Conservation (phyloP, 2,329 filamentous ascomycete species). For the Ceratocystis cubensis region DNA sequence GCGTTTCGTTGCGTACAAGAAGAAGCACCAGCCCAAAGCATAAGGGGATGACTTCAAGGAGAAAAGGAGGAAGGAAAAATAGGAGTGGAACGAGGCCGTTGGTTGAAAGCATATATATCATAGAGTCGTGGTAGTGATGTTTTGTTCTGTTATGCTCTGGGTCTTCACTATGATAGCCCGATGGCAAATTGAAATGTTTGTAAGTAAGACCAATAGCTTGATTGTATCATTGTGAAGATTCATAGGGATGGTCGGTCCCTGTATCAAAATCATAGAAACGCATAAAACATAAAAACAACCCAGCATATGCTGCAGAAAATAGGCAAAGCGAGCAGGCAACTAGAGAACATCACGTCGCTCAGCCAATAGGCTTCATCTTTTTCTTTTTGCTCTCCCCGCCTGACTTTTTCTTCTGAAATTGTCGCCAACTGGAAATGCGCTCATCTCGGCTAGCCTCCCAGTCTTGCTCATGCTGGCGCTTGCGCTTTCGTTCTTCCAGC, state of each 20-base stretch:
- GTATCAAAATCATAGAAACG: constrained; percentile 13
- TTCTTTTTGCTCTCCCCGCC: constrained; percentile 54
- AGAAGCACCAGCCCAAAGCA: constrained; percentile 38
- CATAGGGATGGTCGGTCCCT: background rate
- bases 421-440: constrained; percentile 85
- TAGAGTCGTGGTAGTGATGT: background rate
- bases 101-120: constrained; percentile 2
- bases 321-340: background rate
- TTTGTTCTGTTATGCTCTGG: background rate
- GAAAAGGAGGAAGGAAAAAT: background rate
- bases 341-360: constrained; percentile 21
- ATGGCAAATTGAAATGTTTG: background rate
- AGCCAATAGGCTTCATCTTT: constrained; percentile 55
- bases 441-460: constrained; percentile 91
- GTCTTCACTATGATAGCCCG: background rate
- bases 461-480: constrained; percentile 83
- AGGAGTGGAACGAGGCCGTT: background rate
- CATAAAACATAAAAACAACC: constrained; percentile 2
- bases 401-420: constrained; percentile 67
- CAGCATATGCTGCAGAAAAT: background rate
- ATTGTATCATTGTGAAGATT: background rate
- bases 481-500: constrained; percentile 64
- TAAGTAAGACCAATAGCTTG: background rate
- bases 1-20: constrained; percentile 54
- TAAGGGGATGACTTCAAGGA: constrained; percentile 15